These are phyloP conservation scores for Suillus luteus DNA, from an alignment of 768 basidiomycete genomes.

Conservation along the genomic window DNA sequence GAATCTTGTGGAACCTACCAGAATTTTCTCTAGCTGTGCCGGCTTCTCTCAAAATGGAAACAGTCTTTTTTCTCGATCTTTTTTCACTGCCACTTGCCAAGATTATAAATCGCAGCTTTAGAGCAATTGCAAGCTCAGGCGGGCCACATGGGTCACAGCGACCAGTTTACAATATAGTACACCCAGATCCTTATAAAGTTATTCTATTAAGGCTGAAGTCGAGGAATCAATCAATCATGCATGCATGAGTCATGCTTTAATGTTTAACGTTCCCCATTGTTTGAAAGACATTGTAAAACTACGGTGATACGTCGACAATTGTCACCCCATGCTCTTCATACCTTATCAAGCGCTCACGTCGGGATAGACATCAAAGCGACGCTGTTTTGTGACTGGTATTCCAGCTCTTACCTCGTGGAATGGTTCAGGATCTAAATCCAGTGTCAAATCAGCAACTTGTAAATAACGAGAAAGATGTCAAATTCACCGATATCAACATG, in stretches of 20 bases:
- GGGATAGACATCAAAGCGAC: conserved; percentile 90
- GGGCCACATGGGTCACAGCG: neutral
- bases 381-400: conserved; percentile 90
- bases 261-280: neutral
- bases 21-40: conserved; percentile 30
- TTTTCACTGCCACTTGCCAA: conserved; percentile 6
- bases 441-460: neutral
- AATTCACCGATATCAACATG: conserved; percentile 80
- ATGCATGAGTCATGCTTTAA: neutral
- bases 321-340: no score
- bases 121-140: neutral
- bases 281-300: neutral
- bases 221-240: neutral
- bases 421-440: conserved; percentile 56
- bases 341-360: conserved; percentile 52
- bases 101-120: neutral
- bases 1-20: conserved; percentile 39
- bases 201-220: neutral
- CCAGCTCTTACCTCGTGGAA: conserved; percentile 71
- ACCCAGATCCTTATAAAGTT: neutral
- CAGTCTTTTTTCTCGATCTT: conserved; percentile 1
- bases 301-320: neutral
- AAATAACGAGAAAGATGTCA: neutral
- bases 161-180: neutral
- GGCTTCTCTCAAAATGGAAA: conserved; percentile 7